Conservation (phyloP, 192 early-diverging fungal genomes). For the Obelidium mucronatum region DNA sequence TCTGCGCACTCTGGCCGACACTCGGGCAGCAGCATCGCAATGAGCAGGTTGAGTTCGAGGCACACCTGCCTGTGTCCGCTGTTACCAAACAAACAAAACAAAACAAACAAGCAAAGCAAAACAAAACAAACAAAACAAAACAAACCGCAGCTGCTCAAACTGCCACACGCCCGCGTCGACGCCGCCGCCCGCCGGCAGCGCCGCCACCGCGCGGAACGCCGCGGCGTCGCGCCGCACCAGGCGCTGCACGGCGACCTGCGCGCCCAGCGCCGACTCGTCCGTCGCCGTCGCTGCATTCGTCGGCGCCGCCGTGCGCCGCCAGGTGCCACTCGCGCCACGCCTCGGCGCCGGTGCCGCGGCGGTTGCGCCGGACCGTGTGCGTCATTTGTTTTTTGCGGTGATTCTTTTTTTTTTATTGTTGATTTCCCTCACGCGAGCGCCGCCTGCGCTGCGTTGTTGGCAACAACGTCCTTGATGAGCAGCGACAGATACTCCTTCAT, state of each 20-base stretch:
- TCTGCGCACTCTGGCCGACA: slow-evolving; percentile 65
- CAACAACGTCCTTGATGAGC: no score
- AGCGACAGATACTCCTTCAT: no score
- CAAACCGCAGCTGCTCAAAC: slow-evolving; percentile 88
- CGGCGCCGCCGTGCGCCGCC: neutral
- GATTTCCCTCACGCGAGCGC: no score
- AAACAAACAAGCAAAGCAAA: neutral
- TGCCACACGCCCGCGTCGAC: slow-evolving; percentile 76
- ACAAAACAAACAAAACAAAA: neutral
- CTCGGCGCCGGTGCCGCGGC: neutral
- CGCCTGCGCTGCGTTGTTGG: no score
- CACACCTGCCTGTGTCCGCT: slow-evolving; percentile 74
- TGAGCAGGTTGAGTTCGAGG: slow-evolving; percentile 80
- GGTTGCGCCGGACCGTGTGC: slow-evolving; percentile 3
- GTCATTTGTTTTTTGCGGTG: no score
- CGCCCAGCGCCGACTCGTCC: slow-evolving; percentile 70
- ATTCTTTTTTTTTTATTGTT: no score
- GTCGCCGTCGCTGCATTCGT: neutral
- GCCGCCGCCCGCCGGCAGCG: slow-evolving; percentile 63
- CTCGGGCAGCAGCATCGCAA: slow-evolving; percentile 75
- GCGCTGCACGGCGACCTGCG: slow-evolving; percentile 82
- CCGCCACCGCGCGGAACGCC: slow-evolving; percentile 66
- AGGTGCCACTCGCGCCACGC: neutral
- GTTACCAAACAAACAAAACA: neutral
- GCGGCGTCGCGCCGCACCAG: slow-evolving; percentile 71